Conservation (phyloP, 768 basidiomycete species). For the Rhodocollybia butyracea region DNA sequence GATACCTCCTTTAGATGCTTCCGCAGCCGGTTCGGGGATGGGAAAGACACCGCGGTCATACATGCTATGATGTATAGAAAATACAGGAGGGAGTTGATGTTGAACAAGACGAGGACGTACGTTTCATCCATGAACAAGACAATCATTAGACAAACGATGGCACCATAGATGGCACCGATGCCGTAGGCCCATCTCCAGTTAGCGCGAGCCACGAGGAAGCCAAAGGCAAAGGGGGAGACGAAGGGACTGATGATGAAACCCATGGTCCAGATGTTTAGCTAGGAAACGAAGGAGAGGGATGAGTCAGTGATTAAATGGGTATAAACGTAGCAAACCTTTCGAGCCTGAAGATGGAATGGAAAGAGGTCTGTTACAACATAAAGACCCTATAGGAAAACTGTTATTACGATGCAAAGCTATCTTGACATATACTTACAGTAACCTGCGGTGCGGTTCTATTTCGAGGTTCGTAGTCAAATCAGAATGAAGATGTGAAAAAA, state of each 20-base stretch:
- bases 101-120: slow-evolving; percentile 29
- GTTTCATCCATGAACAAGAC: slow-evolving; percentile 64
- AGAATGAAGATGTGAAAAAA: too few species aligned
- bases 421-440: slow-evolving; percentile 33
- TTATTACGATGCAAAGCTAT: not conserved
- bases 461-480: too few species aligned
- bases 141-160: slow-evolving; percentile 53
- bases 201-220: slow-evolving; percentile 60
- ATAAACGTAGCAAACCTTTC: slow-evolving; percentile 40
- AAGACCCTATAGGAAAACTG: slow-evolving; percentile 36
- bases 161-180: slow-evolving; percentile 57
- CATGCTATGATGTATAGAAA: slow-evolving; percentile 41
- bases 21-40: slow-evolving; percentile 38
- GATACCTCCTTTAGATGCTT: too few species aligned
- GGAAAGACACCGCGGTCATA: slow-evolving; percentile 59
- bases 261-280: slow-evolving; percentile 74
- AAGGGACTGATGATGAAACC: slow-evolving; percentile 67
- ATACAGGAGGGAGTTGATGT: not conserved
- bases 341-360: slow-evolving; percentile 67
- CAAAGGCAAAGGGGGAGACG: slow-evolving; percentile 63
- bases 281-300: not conserved
- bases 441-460: slow-evolving; percentile 58
- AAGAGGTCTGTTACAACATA: slow-evolving; percentile 63
- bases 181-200: slow-evolving; percentile 69
- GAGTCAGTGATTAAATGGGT: not conserved